Evolutionary conservation across 2,329 filamentous ascomycete species (phyloP).

Genomic region (Neonectria ditissima): DNA sequence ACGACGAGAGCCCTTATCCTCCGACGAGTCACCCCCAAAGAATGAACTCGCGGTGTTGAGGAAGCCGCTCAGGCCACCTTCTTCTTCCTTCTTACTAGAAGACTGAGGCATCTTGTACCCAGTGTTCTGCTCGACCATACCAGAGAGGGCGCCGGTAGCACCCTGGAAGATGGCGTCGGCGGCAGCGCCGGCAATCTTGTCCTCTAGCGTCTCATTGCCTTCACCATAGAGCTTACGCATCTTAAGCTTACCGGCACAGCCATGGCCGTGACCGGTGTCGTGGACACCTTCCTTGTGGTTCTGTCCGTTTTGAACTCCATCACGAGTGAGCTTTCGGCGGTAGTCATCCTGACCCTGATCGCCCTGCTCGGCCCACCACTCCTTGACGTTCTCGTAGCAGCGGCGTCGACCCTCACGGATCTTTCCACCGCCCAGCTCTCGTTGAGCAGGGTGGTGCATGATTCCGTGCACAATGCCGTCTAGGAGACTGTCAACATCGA

Average conservation of each 20-base stretch:
- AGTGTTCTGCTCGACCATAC: conserved; percentile 59
- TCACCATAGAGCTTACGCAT: conserved; percentile 75
- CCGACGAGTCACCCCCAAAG: conserved; percentile 63
- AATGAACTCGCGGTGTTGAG: conserved; percentile 77
- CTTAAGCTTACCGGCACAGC: conserved; percentile 81
- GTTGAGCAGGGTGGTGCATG: conserved; percentile 88
- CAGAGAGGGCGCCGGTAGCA: conserved; percentile 65
- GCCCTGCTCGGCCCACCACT: conserved; percentile 83
- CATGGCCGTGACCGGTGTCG: conserved; percentile 87
- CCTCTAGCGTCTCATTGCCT: conserved; percentile 62
- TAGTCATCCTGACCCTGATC: conserved; percentile 71
- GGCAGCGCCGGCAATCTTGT: conserved; percentile 67
- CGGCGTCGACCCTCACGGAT: conserved; percentile 76
- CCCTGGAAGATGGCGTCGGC: conserved; percentile 69
- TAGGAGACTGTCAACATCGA: conserved; percentile 77
- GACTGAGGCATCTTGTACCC: conserved; percentile 56
- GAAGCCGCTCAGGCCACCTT: conserved; percentile 75
- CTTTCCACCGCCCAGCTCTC: conserved; percentile 76
- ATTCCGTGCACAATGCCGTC: conserved; percentile 84
- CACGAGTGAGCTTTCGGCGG: conserved; percentile 79
- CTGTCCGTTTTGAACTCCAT: conserved; percentile 79
- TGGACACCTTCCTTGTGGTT: conserved; percentile 90
- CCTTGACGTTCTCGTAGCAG: conserved; percentile 83
- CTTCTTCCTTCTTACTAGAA: conserved; percentile 60
- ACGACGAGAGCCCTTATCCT: conserved; percentile 60